phyloP scores from a whole-genome alignment of 148 eudicot genomes.

The Oxyria digyna region DNA sequence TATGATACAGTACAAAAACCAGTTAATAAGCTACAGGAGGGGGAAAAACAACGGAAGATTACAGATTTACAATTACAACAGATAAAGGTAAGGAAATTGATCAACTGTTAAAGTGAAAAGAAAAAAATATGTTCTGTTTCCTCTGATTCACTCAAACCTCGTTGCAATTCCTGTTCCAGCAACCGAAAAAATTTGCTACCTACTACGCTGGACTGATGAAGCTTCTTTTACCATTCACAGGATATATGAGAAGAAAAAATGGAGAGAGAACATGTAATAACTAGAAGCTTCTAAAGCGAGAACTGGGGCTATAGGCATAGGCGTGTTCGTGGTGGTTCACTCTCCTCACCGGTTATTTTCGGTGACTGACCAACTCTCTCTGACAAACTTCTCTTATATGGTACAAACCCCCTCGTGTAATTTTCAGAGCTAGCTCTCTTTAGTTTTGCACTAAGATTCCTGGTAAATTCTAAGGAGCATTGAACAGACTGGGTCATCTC shows the following conservation, averaged over 20 bases:
- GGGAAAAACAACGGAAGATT: background rate
- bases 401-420: conserved; percentile 53
- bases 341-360: conserved; percentile 4
- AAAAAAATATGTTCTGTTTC: background rate
- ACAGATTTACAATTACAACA: conserved; percentile 4
- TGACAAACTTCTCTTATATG: conserved; percentile 58
- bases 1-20: background rate
- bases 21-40: background rate
- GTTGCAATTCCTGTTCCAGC: background rate
- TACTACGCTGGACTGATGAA: background rate
- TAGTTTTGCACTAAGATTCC: background rate
- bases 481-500: conserved; percentile 20
- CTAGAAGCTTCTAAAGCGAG: background rate
- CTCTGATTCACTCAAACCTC: background rate
- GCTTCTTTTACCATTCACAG: background rate
- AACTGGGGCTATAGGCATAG: background rate
- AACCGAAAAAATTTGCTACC: background rate
- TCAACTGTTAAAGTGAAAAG: background rate
- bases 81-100: background rate
- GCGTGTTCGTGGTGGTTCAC: background rate
- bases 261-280: background rate
- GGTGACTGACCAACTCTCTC: background rate
- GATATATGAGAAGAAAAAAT: background rate
- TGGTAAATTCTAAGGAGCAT: background rate
- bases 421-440: conserved; percentile 2